These are phyloP conservation scores for Exophiala xenobiotica DNA, from an alignment of 2,329 filamentous ascomycete species.

Conservation along the genomic window DNA sequence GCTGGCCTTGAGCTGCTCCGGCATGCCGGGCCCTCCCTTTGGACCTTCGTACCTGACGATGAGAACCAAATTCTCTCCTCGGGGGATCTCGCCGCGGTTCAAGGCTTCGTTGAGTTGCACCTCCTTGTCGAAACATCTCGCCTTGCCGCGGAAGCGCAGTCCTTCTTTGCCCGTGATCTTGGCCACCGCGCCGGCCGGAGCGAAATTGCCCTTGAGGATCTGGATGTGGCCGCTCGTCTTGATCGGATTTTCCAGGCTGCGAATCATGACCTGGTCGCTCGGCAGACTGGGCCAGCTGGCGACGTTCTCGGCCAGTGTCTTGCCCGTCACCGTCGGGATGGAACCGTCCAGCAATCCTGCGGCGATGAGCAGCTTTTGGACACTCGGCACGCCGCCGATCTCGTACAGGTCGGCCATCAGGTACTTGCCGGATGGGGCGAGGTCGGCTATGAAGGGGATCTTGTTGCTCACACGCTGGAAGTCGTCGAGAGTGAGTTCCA, in stretches of 20 bases:
- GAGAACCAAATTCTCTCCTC: conserved; percentile 79
- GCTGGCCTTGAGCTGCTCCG: conserved; percentile 84
- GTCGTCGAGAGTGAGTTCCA: conserved; percentile 76
- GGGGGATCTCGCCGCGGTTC: conserved; percentile 66
- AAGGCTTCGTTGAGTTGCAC: conserved; percentile 73
- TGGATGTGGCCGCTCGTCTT: conserved; percentile 85
- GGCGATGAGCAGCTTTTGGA: conserved; percentile 81
- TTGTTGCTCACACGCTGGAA: conserved; percentile 77
- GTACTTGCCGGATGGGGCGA: conserved; percentile 80
- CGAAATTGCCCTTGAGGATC: conserved; percentile 82
- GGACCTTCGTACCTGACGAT: conserved; percentile 93
- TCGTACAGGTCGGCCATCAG: conserved; percentile 86
- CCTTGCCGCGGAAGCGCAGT: conserved; percentile 73
- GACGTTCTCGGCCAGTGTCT: conserved; percentile 79
- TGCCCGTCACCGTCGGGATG: conserved; percentile 79
- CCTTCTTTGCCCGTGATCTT: conserved; percentile 98
- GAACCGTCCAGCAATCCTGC: conserved; percentile 71
- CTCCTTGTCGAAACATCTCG: conserved; percentile 85
- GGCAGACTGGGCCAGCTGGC: conserved; percentile 72
- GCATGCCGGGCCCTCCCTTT: conserved; percentile 92
- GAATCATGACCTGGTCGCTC: conserved; percentile 79
- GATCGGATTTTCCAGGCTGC: conserved; percentile 76
- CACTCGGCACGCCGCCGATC: conserved; percentile 79
- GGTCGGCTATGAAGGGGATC: conserved; percentile 81
- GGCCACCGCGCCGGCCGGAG: conserved; percentile 83